A percentile compares a stretch with the other conserved stretches of the same genome.
Evolutionary conservation across 768 basidiomycete genomes (phyloP).

Genomic region (Termitomyces sp.): DNA sequence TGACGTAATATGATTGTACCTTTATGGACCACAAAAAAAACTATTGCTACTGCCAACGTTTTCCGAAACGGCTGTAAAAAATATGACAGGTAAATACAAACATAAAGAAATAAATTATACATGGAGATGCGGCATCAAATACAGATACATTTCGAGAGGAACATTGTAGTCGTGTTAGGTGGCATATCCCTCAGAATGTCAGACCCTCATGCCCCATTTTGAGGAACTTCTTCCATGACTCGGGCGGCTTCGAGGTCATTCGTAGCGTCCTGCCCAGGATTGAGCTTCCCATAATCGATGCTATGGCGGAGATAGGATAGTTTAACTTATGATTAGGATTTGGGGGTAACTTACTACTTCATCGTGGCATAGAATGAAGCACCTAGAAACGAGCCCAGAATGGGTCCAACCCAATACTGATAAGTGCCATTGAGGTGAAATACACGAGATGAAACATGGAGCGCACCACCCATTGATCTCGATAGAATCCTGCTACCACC

Average conservation of each 20-base stretch:
- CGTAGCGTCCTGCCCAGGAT: constrained; percentile 35
- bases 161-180: neutral
- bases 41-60: no score
- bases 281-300: constrained; percentile 49
- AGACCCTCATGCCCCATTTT: neutral
- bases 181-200: neutral
- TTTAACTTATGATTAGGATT: neutral
- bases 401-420: constrained; percentile 71
- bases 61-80: no score
- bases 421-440: constrained; percentile 1
- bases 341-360: constrained; percentile 33
- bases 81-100: constrained; percentile 4
- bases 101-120: neutral
- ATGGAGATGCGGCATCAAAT: neutral
- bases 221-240: constrained; percentile 11
- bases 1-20: no score
- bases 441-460: neutral
- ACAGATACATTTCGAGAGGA: neutral
- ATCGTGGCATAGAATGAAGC: constrained; percentile 52
- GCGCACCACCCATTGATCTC: constrained; percentile 60
- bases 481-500: constrained; percentile 55
- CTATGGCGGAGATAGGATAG: constrained; percentile 20
- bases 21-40: no score
- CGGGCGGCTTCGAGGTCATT: constrained; percentile 38
- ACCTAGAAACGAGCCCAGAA: constrained; percentile 58